Conservation (phyloP, 495 filamentous ascomycete species). For the Parmelia sp. region DNA sequence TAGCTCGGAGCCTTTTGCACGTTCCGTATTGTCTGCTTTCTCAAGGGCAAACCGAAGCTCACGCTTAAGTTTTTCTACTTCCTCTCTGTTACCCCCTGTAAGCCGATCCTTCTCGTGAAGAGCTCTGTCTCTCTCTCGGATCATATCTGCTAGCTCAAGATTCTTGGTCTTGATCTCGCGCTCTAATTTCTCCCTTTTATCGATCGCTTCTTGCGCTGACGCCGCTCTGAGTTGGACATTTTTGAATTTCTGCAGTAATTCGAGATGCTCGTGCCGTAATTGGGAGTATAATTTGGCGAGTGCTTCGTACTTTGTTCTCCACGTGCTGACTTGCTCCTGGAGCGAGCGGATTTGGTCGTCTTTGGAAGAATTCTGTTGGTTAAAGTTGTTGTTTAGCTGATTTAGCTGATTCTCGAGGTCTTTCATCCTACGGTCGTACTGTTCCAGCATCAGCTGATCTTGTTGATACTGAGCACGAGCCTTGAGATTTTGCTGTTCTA, state of each 20-base stretch:
- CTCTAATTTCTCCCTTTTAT: slow-evolving; percentile 87
- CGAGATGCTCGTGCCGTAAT: slow-evolving; percentile 88
- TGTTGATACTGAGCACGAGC: slow-evolving; percentile 91
- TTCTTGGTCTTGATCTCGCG: slow-evolving; percentile 99
- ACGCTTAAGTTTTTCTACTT: slow-evolving; percentile 92
- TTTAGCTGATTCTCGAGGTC: slow-evolving; percentile 80
- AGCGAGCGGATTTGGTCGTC: slow-evolving; percentile 90
- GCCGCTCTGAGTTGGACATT: slow-evolving; percentile 90
- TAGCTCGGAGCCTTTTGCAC: slow-evolving; percentile 86
- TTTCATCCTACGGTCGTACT: slow-evolving; percentile 92
- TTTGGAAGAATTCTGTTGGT: slow-evolving; percentile 78
- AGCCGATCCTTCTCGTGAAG: slow-evolving; percentile 84
- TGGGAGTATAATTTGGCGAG: slow-evolving; percentile 96
- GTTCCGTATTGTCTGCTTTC: slow-evolving; percentile 86
- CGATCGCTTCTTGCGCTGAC: slow-evolving; percentile 94
- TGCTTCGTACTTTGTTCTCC: slow-evolving; percentile 94
- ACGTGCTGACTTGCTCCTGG: slow-evolving; percentile 93
- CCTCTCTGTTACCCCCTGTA: slow-evolving; percentile 80
- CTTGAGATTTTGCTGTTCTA: slow-evolving; percentile 91
- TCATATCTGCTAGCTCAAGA: slow-evolving; percentile 96
- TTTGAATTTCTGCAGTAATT: slow-evolving; percentile 92
- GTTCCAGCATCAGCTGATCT: slow-evolving; percentile 93
- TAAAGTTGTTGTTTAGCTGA: slow-evolving; percentile 73
- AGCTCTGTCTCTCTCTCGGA: slow-evolving; percentile 91
- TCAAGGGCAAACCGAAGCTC: slow-evolving; percentile 90